Evolutionary conservation across 495 filamentous ascomycete species (phyloP).

Genomic region (Sporormia fimetaria): DNA sequence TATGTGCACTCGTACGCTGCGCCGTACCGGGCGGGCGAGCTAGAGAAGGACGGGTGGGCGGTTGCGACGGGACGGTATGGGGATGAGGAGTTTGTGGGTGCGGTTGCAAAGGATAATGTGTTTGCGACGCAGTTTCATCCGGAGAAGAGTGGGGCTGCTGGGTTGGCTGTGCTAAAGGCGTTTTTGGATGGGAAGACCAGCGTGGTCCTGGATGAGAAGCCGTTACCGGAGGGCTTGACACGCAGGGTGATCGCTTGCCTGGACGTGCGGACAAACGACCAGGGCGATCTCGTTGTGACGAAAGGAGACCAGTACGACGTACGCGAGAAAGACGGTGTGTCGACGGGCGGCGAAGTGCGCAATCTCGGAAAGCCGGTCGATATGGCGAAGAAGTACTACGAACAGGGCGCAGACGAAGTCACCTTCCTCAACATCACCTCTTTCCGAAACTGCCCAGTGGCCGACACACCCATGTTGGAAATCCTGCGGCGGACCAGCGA

Average conservation of each 20-base stretch:
- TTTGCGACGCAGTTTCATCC: conserved; percentile 95
- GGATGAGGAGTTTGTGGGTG: conserved; percentile 82
- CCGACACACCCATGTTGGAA: conserved; percentile 91
- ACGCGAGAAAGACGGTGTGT: conserved; percentile 62
- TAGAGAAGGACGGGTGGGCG: conserved; percentile 72
- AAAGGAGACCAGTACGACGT: conserved; percentile 99
- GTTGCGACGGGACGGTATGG: conserved; percentile 84
- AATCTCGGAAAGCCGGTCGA: conserved; percentile 96
- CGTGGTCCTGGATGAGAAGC: conserved; percentile 32
- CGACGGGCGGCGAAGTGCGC: conserved; percentile 60
- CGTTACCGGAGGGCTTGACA: conserved; percentile 55
- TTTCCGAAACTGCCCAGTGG: conserved; percentile 86
- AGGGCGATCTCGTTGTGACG: conserved; percentile 90
- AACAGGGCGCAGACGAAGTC: conserved; percentile 91
- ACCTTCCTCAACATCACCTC: conserved; percentile 97
- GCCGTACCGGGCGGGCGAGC: conserved; percentile 54
- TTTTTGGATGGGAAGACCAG: conserved; percentile 61
- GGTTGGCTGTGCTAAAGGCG: conserved; percentile 68
- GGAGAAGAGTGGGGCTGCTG: conserved; percentile 89
- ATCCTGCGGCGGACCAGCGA: conserved; percentile 74
- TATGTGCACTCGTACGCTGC: conserved; percentile 94
- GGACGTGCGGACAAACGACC: conserved; percentile 92
- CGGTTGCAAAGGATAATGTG: conserved; percentile 69
- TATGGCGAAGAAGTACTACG: conserved; percentile 87
- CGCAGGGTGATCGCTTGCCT: conserved; percentile 87